Evolutionary conservation across 805 yeast species (phyloP), one percentile per base, ranked within the genome.

Genomic region (Hanseniaspora nectarophila): DNA sequence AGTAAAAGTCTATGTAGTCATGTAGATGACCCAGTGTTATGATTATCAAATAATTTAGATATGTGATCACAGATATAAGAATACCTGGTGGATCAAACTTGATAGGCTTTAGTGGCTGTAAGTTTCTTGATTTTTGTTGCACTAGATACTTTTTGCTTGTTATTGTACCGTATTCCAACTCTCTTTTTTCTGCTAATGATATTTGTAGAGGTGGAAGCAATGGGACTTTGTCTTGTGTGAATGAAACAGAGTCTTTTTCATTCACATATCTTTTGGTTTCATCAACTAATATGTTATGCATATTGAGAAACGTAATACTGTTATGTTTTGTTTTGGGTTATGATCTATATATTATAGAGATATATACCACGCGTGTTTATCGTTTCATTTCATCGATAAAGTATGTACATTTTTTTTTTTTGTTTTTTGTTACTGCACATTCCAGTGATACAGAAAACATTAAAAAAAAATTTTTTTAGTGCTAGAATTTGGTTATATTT

Each of bases 1-100:
- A 84, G 21, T 72, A 68, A 63, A 82, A 77, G 52, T 95, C 95
- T 55, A 87, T 75, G 65, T 81, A 90, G 69, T 92, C 99, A 59
- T 88, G 80, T 37, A 88, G 69, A 63, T 92, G 95, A 33, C 99
- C 99, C 55, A 87, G 75, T 35, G 88, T 78, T 57, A 92, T 85
- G 60, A 92, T 73, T 43, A 87, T 77, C 59, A 94, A 72, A 65
- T 88, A 94, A 65, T 84, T 80, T 58, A 92, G 68, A 63, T 90
- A 92, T 1, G 98, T 90, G 54, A 86, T 75, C 46, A 92, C 68
- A 55, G 85, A 77, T 50, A 84, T 79, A 57, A 75, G 74, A 61
- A 86, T 85, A 20, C 95, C 90, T 5, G 97, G 97, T 53, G 89
- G 90, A 65, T 88, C 96, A 50, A 68, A 65, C 13, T 80, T 71